Evolutionary conservation across 2,329 filamentous ascomycete species (phyloP), one percentile per base, ranked within the genome.

Genomic region (Nothomitra cinnamomea): DNA sequence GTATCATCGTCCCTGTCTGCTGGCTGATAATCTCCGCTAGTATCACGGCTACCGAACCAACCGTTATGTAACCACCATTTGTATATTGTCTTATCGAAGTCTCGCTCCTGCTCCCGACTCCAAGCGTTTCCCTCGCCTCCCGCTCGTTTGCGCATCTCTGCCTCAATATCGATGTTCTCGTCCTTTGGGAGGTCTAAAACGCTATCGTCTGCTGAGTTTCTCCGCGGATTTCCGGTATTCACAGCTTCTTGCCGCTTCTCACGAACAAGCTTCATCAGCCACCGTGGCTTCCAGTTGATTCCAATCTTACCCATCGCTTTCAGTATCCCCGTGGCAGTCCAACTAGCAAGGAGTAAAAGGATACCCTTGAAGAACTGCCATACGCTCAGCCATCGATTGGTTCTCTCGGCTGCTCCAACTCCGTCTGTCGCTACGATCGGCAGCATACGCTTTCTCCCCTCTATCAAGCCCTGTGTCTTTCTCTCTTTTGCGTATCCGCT

Each of bases 1-100:
- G 77, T 78, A 62, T 94, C 87, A 62, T 83, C 80, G 45, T 82
- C 74, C 10, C 79, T 72, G 2, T 78, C 73, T 3, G 70, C 65
- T 0, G 82, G 82, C 32, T 72, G 66, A 64, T 89, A 96, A 57
- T 90, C 84, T 25, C 85, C 85, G 61, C 86, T 95, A 3, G 74
- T 73, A 64, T 96, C 90, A 32, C 82, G 73, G 15, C 82, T 81
- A 1, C 90, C 89, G 81, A 87, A 95, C 70, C 85, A 85, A 6
- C 86, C 87, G 19, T 87, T 87, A 53, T 75, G 72, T 52, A 84
- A 80, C 85, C 87, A 96, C 78, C 89, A 92, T 28, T 73, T 72
- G 64, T 95, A 96, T 1, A 95, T 70, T 55, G 80, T 82, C 1
- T 76, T 74, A 58, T 90, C 83, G 1, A 95, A 71, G 40, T 78